Conservation (phyloP, 192 early-diverging fungal genomes). For the Backusella luteola region DNA sequence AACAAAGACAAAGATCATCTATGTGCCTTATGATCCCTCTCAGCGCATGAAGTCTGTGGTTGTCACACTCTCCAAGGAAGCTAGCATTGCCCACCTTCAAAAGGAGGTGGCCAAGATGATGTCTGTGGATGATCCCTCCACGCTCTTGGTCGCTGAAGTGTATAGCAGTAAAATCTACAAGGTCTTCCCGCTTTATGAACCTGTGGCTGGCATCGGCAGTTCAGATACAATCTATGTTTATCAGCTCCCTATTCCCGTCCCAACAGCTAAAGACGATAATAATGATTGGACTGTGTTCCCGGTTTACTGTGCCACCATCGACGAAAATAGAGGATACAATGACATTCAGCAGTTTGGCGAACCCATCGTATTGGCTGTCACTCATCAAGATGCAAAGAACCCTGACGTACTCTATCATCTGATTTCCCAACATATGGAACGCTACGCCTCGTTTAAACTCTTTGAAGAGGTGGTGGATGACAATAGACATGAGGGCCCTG, state of each 20-base stretch:
- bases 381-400: conserved; percentile 35
- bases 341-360: conserved; percentile 32
- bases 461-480: conserved; percentile 29
- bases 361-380: conserved; percentile 45
- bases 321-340: conserved; percentile 25
- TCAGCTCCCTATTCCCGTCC: conserved; percentile 31
- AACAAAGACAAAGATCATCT: conserved; percentile 42
- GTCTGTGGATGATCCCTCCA: conserved; percentile 39
- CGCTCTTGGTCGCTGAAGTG: conserved; percentile 51
- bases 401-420: conserved; percentile 36
- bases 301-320: conserved; percentile 33
- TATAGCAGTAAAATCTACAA: conserved; percentile 56
- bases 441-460: conserved; percentile 41
- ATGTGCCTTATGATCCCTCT: conserved; percentile 48
- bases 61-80: conserved; percentile 63
- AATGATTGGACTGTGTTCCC: conserved; percentile 24
- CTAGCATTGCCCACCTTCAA: conserved; percentile 59
- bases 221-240: conserved; percentile 35
- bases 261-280: conserved; percentile 1
- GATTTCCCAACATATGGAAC: conserved; percentile 38
- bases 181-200: conserved; percentile 50
- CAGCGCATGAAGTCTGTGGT: conserved; percentile 44
- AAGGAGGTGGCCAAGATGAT: conserved; percentile 54
- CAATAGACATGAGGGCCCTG: conserved; percentile 2
- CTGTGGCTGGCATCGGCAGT: conserved; percentile 36